A percentile compares a stretch with the other conserved stretches of the same genome.
Evolutionary conservation across 78 protist genomes (phyloP).

Genomic region (Dictyostelium brefeldianum): DNA sequence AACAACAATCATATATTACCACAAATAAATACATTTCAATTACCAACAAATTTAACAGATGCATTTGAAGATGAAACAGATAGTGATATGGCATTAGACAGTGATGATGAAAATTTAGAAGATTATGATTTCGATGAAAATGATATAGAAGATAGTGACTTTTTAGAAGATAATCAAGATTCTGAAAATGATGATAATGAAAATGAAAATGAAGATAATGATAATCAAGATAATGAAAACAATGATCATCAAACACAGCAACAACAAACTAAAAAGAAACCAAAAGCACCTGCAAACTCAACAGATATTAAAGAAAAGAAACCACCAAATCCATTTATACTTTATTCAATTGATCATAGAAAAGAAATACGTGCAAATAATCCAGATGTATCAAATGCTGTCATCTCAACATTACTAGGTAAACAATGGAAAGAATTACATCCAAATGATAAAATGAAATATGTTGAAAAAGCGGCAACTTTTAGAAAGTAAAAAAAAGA

Average conservation of each 20-base stretch:
- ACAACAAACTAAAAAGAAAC: neutral
- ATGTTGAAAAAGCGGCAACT: constrained; percentile 3
- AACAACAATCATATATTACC: neutral
- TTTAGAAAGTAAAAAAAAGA: constrained; percentile 26
- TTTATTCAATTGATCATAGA: constrained; percentile 40
- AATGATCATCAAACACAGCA: neutral
- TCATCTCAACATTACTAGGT: constrained; percentile 34
- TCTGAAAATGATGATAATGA: neutral
- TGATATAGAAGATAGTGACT: neutral
- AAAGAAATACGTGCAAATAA: constrained; percentile 35
- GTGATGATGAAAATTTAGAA: neutral
- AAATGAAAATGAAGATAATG: neutral
- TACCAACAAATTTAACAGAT: constrained; percentile 12
- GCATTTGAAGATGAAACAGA: constrained; percentile 9
- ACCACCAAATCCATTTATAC: constrained; percentile 74
- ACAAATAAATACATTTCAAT: neutral
- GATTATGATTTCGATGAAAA: neutral
- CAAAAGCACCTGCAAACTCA: neutral
- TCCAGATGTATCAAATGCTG: constrained; percentile 34
- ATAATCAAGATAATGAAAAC: neutral
- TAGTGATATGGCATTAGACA: neutral
- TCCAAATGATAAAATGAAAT: constrained; percentile 55
- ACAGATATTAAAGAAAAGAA: constrained; percentile 33
- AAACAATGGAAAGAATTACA: constrained; percentile 71
- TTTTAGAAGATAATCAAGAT: neutral